phyloP scores from a whole-genome alignment of 1,139 yeast genomes.

The Debaryomycetaceae sp. region DNA sequence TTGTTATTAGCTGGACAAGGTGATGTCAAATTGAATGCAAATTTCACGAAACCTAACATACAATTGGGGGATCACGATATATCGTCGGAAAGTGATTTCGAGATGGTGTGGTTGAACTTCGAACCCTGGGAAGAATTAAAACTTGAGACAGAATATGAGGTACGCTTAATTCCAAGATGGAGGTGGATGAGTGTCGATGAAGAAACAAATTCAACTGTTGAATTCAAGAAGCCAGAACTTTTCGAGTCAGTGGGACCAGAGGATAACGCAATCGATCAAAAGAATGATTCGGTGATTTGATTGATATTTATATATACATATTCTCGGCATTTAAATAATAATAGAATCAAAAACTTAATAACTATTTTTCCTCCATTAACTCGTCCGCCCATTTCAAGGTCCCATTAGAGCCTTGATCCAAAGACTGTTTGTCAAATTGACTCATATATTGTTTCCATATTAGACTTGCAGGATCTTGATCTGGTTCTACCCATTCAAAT shows the following conservation, averaged over 20 bases:
- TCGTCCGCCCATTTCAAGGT: constrained; percentile 37
- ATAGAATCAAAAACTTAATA: constrained; percentile 4
- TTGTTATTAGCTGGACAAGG: constrained; percentile 34
- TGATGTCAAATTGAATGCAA: constrained; percentile 14
- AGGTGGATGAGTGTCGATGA: constrained; percentile 14
- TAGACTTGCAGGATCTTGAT: constrained; percentile 72
- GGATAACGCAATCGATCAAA: background rate
- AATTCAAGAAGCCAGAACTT: background rate
- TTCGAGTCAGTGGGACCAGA: background rate
- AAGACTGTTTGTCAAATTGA: constrained; percentile 17
- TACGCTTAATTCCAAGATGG: constrained; percentile 43
- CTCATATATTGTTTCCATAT: constrained; percentile 47
- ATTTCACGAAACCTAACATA: constrained; percentile 34
- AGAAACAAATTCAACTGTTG: background rate
- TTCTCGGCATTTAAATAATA: background rate
- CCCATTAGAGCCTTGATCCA: constrained; percentile 14
- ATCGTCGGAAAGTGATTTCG: constrained; percentile 41
- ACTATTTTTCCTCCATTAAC: constrained; percentile 18
- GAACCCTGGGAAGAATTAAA: constrained; percentile 54
- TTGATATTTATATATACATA: background rate
- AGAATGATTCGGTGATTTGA: background rate
- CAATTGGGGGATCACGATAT: constrained; percentile 35
- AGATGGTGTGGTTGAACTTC: constrained; percentile 43
- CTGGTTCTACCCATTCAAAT: constrained; percentile 78
- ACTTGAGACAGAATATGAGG: constrained; percentile 42